These are phyloP conservation scores for Ligustrum vulgare DNA, from an alignment of 257 asterid genomes.

Conservation along the genomic window DNA sequence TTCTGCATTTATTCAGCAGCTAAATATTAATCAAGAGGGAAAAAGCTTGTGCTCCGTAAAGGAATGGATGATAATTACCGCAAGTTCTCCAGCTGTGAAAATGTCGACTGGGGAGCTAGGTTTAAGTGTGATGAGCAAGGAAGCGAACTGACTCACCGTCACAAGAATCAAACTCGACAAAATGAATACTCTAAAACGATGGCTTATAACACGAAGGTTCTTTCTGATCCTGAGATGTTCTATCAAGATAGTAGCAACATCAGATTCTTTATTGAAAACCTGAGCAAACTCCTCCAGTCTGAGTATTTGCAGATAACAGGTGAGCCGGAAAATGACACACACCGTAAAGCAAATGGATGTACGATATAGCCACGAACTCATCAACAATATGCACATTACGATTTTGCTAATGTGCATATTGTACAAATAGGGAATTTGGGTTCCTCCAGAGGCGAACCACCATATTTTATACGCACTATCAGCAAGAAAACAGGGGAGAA, in stretches of 20 bases:
- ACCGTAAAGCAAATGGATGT: slow-evolving; percentile 72
- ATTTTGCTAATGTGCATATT: slow-evolving; percentile 57
- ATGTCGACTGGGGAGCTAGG: slow-evolving; percentile 50
- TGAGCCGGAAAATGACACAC: slow-evolving; percentile 81
- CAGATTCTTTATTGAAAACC: slow-evolving; percentile 70
- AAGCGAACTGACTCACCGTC: slow-evolving; percentile 72
- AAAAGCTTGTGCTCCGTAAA: not conserved
- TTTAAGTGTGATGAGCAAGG: slow-evolving; percentile 61
- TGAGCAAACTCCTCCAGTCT: slow-evolving; percentile 75
- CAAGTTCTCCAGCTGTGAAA: slow-evolving; percentile 81
- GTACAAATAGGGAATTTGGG: slow-evolving; percentile 71
- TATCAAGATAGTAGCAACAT: slow-evolving; percentile 60
- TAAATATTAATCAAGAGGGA: not conserved
- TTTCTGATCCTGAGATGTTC: slow-evolving; percentile 88
- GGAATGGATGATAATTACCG: slow-evolving; percentile 39
- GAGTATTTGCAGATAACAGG: slow-evolving; percentile 72
- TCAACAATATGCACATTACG: slow-evolving; percentile 53
- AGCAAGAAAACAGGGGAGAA: slow-evolving; percentile 74
- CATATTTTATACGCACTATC: slow-evolving; percentile 78
- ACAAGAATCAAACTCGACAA: slow-evolving; percentile 63
- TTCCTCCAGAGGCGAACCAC: slow-evolving; percentile 90
- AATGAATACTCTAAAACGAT: slow-evolving; percentile 77
- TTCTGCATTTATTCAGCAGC: not conserved
- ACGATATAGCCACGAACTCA: slow-evolving; percentile 88
- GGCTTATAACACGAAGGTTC: slow-evolving; percentile 80